A percentile compares a stretch with the other conserved stretches of the same genome.
phyloP scores from a whole-genome alignment of 352 stramenopile genomes.

The Phytophthora sansomeana region DNA sequence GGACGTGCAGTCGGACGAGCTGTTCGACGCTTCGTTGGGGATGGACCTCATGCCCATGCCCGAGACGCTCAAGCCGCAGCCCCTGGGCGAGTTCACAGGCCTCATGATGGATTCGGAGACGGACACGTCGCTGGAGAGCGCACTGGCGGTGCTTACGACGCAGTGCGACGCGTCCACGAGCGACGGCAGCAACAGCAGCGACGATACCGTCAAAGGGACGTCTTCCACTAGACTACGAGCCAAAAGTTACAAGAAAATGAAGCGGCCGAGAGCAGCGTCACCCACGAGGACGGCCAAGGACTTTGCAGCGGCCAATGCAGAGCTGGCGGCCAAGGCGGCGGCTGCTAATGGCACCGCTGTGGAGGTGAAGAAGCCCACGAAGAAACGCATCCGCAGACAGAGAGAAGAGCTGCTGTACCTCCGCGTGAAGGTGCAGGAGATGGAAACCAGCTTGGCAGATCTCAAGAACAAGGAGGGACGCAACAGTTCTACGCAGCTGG shows the following conservation, averaged over 20 bases:
- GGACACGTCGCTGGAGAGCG: constrained; percentile 27
- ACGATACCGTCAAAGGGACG: constrained; percentile 1
- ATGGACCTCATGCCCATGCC: constrained; percentile 16
- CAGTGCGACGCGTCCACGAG: constrained; percentile 23
- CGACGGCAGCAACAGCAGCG: constrained; percentile 24
- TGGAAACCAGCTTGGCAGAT: constrained; percentile 44
- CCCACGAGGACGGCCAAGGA: constrained; percentile 24
- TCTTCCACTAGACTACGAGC: neutral
- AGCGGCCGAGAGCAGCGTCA: constrained; percentile 30
- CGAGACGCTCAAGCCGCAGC: constrained; percentile 17
- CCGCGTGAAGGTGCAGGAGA: constrained; percentile 51
- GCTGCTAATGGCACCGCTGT: constrained; percentile 2
- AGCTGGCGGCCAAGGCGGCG: constrained; percentile 9
- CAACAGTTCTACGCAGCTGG: constrained; percentile 18
- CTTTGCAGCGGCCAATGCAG: constrained; percentile 21
- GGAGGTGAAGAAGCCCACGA: constrained; percentile 33
- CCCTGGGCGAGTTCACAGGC: constrained; percentile 27
- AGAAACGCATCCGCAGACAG: constrained; percentile 53
- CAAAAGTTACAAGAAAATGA: constrained; percentile 29
- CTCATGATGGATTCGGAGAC: constrained; percentile 26
- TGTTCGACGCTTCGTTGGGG: constrained; percentile 27
- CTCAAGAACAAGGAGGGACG: constrained; percentile 24
- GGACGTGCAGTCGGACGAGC: constrained; percentile 28
- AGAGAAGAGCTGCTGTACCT: constrained; percentile 54
- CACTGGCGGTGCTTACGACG: constrained; percentile 37